Base-by-base conservation (phyloP, 768 basidiomycete genomes). In the Psilocybe subaeruginosa region DNA sequence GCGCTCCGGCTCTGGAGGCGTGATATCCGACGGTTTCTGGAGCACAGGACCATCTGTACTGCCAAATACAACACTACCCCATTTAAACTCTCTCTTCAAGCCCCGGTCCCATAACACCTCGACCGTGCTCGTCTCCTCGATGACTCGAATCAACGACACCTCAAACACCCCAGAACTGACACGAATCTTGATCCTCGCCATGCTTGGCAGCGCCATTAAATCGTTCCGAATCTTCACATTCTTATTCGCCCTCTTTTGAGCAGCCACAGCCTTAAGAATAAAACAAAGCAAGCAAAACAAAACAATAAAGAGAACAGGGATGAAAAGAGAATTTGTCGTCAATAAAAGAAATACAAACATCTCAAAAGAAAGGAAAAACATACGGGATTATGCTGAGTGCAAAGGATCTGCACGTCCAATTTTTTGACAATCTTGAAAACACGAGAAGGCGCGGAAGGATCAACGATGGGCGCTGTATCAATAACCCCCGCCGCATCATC, bases 341-440 rank as follows among this genome's bases (percentile, higher is more conserved):
- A 57, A 23, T 35, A 58, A 35, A 12, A 6, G 29, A 37, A 46
- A 56, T 11, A 41, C 46, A 11, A 52, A 45, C 9, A 59, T 4
- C 23, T 37, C 37, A 35, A 52, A 41, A 29, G n/a, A 47, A 48
- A 27, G 19, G 8, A 55, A 54, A 45, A 37, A 80, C 93, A 64
- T 71, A 96, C 95, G 8, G 95, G 95, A 68, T 97, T 98, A 70
- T 98, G 96, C 66, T 91, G 89, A 1, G 88, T 77, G 70, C 96
- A 99, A 3, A 96, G 73, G 11, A 94, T 78, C 65, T 92, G 86
- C 3, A 93, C 83, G 66, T 88, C 87, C 7, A 82, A 71, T 74
- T 94, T 94, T 78, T 79, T 88, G 70, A 95, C 85, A 30, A 83
- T 77, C 74, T 89, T 92, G 64, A 92, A 73, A 14, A 88, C 79